phyloP scores from a whole-genome alignment of 371 early-diverging fungal genomes.

The Smittium culicis region DNA sequence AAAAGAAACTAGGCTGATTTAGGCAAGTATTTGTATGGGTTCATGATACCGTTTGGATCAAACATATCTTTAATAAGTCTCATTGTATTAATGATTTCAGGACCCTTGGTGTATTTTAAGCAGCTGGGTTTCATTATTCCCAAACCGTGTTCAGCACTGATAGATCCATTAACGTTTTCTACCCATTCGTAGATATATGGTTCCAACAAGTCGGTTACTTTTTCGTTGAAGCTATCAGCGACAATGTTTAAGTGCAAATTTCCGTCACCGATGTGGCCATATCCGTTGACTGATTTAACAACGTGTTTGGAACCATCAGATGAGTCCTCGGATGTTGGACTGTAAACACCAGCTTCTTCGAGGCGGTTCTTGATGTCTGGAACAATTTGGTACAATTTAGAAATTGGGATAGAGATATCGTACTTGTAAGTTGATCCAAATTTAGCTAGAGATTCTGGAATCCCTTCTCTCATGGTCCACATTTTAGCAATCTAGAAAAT shows the following conservation, averaged over 20 bases:
- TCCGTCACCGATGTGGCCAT: constrained; percentile 83
- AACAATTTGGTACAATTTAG: constrained; percentile 69
- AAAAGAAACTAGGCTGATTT: not conserved
- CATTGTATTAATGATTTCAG: constrained; percentile 43
- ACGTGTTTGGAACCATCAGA: constrained; percentile 10
- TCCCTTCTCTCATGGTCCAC: constrained; percentile 85
- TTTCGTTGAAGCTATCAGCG: constrained; percentile 42
- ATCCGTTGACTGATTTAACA: constrained; percentile 57
- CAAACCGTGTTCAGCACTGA: constrained; percentile 41
- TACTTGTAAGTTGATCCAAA: constrained; percentile 81
- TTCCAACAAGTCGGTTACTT: constrained; percentile 47
- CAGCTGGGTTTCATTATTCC: constrained; percentile 29
- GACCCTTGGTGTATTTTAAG: constrained; percentile 38
- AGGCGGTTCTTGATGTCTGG: constrained; percentile 38
- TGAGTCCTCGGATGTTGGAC: not conserved
- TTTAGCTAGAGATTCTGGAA: constrained; percentile 79
- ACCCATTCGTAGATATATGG: constrained; percentile 90
- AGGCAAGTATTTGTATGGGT: constrained; percentile 61
- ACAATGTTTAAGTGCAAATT: constrained; percentile 90
- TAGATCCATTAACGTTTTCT: constrained; percentile 38
- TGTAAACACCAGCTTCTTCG: constrained; percentile 14
- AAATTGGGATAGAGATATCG: constrained; percentile 77
- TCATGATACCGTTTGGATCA: constrained; percentile 73
- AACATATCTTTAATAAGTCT: constrained; percentile 50
- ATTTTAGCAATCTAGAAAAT: constrained; percentile 30